Evolutionary conservation across 176 grass and related monocot species (phyloP).

Genomic region (Phoenix dactylifera): DNA sequence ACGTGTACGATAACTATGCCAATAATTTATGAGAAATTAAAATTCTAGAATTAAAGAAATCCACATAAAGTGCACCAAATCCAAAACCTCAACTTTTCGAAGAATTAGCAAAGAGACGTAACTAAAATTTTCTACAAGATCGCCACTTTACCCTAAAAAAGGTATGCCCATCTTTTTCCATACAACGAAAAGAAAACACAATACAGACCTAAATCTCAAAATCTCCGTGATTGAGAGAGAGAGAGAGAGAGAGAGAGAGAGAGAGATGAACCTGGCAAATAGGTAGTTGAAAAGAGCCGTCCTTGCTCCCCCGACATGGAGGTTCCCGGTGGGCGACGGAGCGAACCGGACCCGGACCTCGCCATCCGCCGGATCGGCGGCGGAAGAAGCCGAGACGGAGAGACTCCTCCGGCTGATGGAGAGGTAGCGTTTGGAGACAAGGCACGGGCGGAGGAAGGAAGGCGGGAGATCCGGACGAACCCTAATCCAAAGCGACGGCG

Average conservation of each 20-base stretch:
- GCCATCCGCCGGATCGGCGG: neutral
- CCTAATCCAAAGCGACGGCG: constrained; percentile 38
- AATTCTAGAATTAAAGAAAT: too few species aligned
- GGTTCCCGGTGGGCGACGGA: constrained; percentile 82
- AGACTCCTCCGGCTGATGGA: constrained; percentile 30
- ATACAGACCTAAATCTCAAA: too few species aligned
- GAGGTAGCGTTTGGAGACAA: constrained; percentile 16
- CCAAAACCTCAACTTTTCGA: too few species aligned
- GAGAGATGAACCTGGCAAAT: constrained; percentile 50
- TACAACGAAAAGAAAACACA: too few species aligned
- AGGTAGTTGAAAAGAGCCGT: constrained; percentile 95
- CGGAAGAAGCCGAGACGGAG: constrained; percentile 19
- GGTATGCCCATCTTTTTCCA: too few species aligned
- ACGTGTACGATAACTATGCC: too few species aligned
- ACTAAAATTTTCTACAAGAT: too few species aligned
- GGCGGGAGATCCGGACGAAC: constrained; percentile 26
- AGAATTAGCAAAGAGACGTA: too few species aligned
- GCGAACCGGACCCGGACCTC: constrained; percentile 90
- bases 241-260: too few species aligned
- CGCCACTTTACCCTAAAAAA: too few species aligned
- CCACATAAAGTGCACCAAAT: too few species aligned
- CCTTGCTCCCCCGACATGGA: constrained; percentile 78
- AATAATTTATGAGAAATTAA: too few species aligned
- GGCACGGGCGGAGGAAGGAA: constrained; percentile 1
- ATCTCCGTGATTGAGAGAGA: neutral